phyloP scores from a whole-genome alignment of 192 early-diverging fungal species.

The Phlyctochytrium planicorne region DNA sequence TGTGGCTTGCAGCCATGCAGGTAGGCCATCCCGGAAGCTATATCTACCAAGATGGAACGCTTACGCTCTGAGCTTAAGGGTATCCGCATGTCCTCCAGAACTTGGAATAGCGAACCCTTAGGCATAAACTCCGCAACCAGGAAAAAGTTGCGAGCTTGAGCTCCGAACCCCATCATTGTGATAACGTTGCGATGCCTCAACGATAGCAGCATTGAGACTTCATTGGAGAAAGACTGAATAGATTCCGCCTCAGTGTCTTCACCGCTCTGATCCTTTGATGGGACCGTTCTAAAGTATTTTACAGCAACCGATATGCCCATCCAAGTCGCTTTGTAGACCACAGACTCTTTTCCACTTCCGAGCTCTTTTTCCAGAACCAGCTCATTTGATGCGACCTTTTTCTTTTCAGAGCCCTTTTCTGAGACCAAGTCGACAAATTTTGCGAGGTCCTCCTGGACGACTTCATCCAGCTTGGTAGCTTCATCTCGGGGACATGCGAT shows the following conservation, averaged over 20 bases:
- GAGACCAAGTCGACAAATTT: neutral
- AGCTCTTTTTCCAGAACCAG: neutral
- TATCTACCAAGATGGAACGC: neutral
- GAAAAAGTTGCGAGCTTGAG: neutral
- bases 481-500: neutral
- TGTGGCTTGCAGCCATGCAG: slow-evolving; percentile 4
- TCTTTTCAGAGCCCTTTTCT: neutral
- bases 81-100: neutral
- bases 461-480: neutral
- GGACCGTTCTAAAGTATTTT: slow-evolving; percentile 12
- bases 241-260: slow-evolving; percentile 1
- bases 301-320: neutral
- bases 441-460: neutral
- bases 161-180: neutral
- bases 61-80: neutral
- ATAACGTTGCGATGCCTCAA: neutral
- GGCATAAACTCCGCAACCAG: slow-evolving; percentile 2
- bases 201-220: neutral
- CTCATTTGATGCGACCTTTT: neutral
- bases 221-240: neutral
- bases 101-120: neutral
- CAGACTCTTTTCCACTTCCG: neutral
- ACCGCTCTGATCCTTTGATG: slow-evolving; percentile 14
- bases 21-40: neutral
- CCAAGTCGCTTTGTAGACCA: neutral